A percentile compares a stretch with the other conserved stretches of the same genome.
Conservation (phyloP, 2,329 filamentous ascomycete species). For the Phialocephala subalpina region DNA sequence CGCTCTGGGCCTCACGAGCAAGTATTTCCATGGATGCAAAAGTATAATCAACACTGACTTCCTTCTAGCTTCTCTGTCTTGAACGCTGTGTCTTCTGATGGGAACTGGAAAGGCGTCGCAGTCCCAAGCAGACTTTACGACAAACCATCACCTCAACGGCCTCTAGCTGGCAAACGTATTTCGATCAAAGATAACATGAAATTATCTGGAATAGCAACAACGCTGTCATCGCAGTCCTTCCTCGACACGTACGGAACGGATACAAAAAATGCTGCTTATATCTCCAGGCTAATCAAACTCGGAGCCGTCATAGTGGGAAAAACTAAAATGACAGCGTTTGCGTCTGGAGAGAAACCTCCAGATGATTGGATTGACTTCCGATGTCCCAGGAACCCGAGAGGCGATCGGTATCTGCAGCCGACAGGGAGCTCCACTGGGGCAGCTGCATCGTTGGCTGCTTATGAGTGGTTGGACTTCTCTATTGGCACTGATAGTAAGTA, state of each 20-base stretch:
- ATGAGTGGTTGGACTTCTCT: slow-evolving; percentile 1
- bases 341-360: not conserved
- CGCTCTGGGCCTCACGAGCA: not conserved
- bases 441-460: not conserved
- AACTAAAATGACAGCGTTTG: not conserved
- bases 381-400: slow-evolving; percentile 1
- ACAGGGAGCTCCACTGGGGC: not conserved
- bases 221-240: not conserved
- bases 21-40: not conserved
- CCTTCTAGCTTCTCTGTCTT: not conserved
- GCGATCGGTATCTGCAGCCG: slow-evolving; percentile 4
- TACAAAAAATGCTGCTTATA: not conserved
- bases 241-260: not conserved
- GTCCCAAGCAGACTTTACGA: slow-evolving; percentile 4
- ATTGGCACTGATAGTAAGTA: slow-evolving; percentile 13
- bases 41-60: not conserved
- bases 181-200: slow-evolving; percentile 8
- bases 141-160: not conserved
- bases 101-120: not conserved
- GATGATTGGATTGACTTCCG: not conserved
- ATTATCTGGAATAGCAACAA: not conserved
- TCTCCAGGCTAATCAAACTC: not conserved
- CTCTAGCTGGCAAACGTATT: not conserved
- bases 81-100: not conserved
- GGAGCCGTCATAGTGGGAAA: slow-evolving; percentile 12